Evolutionary conservation across 2,329 filamentous ascomycete genomes (phyloP), one percentile per base, ranked within the genome.

Genomic region (Berkeleyomyces basicola): DNA sequence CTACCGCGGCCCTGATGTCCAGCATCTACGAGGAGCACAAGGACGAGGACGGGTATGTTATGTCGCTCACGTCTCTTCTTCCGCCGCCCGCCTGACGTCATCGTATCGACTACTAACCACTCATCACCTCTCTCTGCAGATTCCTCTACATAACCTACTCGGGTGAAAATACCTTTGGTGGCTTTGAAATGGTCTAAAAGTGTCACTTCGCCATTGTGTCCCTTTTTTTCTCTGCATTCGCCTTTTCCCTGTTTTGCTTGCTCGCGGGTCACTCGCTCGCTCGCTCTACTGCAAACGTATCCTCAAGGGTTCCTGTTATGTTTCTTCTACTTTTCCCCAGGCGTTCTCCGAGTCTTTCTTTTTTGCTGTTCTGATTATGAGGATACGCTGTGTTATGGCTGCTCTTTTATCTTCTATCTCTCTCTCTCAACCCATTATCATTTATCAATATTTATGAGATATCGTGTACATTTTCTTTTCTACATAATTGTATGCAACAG

Each of bases 1-100:
- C 93, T 2, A 97, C 93, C 7, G 93, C 93, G 65, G 93, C 93
- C 65, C 84, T 99, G 61, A 99, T 99, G 93, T 96, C 90, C 80
- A 95, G 88, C 75, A 97, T 99, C 78, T 99, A 99, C 75, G 93
- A 99, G 76, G 92, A 97, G 77, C 93, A 99, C 84, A 97, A 99
- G 81, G 84, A 86, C 68, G 82, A 86, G 73, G 84, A 87, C 70
- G 83, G 83, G 79, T 86, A 77, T 62, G 77, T 74, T 62, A 59
- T 7, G 16, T 23, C n/a, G 9, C n/a, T 10, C 44, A 14, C 43
- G 40, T 16, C 16, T 23, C 51, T 14, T 14, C 49, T 16, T 16
- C 14, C 7, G 10, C 10, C 33, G 11, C 42, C 16, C 36, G n/a
- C 16, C 37, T 44, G 9, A 40, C 39, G 44, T 51, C 42, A 51